Evolutionary conservation across 805 yeast genomes (phyloP).

Genomic region (Lipomyces mesembrius): DNA sequence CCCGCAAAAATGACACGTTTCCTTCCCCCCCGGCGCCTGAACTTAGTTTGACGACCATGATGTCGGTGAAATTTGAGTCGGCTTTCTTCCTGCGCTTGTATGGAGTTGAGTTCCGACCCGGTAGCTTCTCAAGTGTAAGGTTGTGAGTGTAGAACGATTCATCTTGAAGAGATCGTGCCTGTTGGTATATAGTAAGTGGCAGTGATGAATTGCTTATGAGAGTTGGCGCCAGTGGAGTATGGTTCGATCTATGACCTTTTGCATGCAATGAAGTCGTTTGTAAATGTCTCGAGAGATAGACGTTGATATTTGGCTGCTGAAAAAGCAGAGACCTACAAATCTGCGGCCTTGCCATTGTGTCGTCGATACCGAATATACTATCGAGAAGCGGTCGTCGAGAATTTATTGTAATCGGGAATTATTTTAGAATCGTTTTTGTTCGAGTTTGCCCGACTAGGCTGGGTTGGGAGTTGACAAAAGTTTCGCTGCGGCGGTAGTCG

Average conservation of each 20-base stretch:
- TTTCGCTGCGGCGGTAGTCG: too few species aligned
- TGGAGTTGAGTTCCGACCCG: conserved; percentile 6
- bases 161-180: background rate
- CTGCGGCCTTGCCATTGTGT: background rate
- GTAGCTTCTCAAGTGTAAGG: conserved; percentile 7
- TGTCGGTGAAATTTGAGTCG: conserved; percentile 57
- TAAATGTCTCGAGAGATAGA: background rate
- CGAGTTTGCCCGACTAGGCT: too few species aligned
- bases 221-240: background rate
- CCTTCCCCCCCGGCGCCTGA: conserved; percentile 94
- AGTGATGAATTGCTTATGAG: background rate
- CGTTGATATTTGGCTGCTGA: background rate
- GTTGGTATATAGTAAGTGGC: background rate
- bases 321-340: background rate
- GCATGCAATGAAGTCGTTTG: background rate
- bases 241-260: background rate
- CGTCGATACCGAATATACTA: background rate
- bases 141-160: conserved; percentile 13
- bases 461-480: too few species aligned
- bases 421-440: background rate
- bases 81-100: conserved; percentile 16
- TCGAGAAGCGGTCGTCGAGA: background rate
- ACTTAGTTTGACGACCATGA: conserved; percentile 64
- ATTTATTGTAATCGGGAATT: background rate
- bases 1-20: conserved; percentile 80